Evolutionary conservation across 495 filamentous ascomycete species (phyloP), one percentile per base, ranked within the genome.

Genomic region (Staphylotrichum longicolle): DNA sequence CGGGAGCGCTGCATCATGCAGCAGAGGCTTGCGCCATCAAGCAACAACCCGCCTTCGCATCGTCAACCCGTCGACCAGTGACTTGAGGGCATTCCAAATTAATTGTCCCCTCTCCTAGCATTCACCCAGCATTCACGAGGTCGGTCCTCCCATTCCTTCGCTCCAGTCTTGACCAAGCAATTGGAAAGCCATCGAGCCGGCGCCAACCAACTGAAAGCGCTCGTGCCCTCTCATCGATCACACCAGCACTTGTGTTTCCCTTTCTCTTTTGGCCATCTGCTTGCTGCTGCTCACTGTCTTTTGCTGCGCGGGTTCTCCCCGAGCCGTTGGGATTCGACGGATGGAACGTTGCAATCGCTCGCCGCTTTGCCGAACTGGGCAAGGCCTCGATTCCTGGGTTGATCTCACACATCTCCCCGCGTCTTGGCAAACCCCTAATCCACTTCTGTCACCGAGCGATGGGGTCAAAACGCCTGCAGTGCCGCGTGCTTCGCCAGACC

Each of bases 291-390:
- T 27, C 20, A 27, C 20, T 27, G 20, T 27, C 20, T 27, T 27
- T 27, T 27, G 20, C 20, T 27, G 20, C 1, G 20, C 20, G 20
- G 20, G 6, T 39, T 55, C 5, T n/a, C 54, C 53, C 44, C 45
- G 55, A 58, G 54, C 48, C 41, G 47, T 58, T 34, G 52, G n/a
- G 55, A 46, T 27, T 27, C 20, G 20, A 27, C 20, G 51, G 50
- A 64, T 59, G 57, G 48, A 64, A 64, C 56, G 56, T 60, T 64
- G 62, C 62, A 64, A 64, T 60, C 51, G 20, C 45, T 49, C 30
- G 53, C 47, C 4, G 11, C 57, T 45, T 53, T 63, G 32, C 54
- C 55, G 30, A 15, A n/a, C 39, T 10, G 2, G 47, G 54, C 39
- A 53, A 39, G 41, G 55, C 39, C 14, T 51, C 54, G 54, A 56